Base-by-base conservation (phyloP, 2,329 filamentous ascomycete species). In the Xylariaceae sp. region DNA sequence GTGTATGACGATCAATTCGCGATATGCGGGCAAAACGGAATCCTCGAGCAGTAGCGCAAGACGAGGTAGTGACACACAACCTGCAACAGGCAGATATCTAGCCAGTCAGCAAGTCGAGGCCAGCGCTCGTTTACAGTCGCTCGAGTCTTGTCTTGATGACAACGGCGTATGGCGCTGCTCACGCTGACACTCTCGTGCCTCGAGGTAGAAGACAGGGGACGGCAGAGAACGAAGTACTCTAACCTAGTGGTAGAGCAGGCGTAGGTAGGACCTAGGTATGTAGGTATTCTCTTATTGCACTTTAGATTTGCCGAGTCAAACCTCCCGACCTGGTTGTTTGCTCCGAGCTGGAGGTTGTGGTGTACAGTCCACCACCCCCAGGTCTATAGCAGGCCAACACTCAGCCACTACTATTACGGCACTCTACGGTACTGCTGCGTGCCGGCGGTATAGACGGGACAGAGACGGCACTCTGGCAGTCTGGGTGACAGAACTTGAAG, bases 1-100 rank as follows among this genome's bases (percentile, higher is more conserved):
- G 52, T 48, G 52, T 57, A 47, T 12, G 54, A 38, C 46, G 54
- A 55, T 57, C 50, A 53, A 48, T 39, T 52, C 43, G 36, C 31
- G 39, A 38, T 32, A 40, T 35, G 37, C 36, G 37, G 11, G 29
- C 11, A 23, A 14, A 9, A 7, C 9, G 18, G 18, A 36, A 37
- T 36, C 28, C 34, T 41, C 37, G 44, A 44, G 36, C 28, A 36
- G 11, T n/a, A n/a, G n/a, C n/a, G n/a, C n/a, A 40, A 35, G 36
- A 18, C 18, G 32, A 34, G 27, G 37, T 36, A 23, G 43, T 42
- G 28, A 39, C 38, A 40, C 44, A 47, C 44, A 34, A 40, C 37
- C 37, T 17, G 38, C 31, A 17, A 11, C 21, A 24, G 21, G 21
- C 31, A 31, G 24, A 31, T 40, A n/a, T n/a, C n/a, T n/a, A 41